Base-by-base conservation (phyloP, 805 yeast species). In the Lachancea lanzarotensis region DNA sequence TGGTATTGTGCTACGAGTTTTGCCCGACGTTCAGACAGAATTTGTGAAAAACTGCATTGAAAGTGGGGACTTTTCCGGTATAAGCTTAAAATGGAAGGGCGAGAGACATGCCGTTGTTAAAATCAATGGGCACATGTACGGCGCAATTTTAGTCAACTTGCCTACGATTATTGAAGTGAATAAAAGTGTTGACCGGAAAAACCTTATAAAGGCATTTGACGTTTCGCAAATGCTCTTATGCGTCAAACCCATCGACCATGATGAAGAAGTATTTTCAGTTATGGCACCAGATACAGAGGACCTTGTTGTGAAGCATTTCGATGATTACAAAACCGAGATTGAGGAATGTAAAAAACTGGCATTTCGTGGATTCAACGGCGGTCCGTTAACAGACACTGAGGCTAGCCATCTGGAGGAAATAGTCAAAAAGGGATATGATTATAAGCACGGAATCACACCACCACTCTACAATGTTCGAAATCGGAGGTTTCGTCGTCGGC, bases 141-240 rank as follows among this genome's bases (percentile, higher is more conserved):
- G 86, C 6, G 96, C 95, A 0, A 80, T 87, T 50, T 67, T 93
- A 30, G 78, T 93, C n/a, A 91, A 90, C 55, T 68, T 93, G 50
- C 98, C 98, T 0, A 86, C 96, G 0, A 66, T 90, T 3, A 76
- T 86, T 9, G 98, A 93, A 61, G 78, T 85, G 6, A 87, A 83
- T 62, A 93, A 93, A 65, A 81, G 96, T 4, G 77, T 90, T 19
- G 98, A 93, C 62, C 52, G 65, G 32, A 91, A 91, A 62, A 93
- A 88, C 59, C 76, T 93, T 20, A 82, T 84, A 68, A 93, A 93
- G 59, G 79, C 95, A 0, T 72, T 87, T 29, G 98, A 93, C 62
- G 71, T 91, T 6, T 78, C 84, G 45, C 97, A 93, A 65, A 85
- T 93, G 70, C 67, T 93, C 42, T 65, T 90, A 5, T 91, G 91